Percentiles rank a stretch among this genome's conserved stretches.
Conservation (phyloP, 1,284 basidiomycete genomes). For the Laetiporus sulphureus region DNA sequence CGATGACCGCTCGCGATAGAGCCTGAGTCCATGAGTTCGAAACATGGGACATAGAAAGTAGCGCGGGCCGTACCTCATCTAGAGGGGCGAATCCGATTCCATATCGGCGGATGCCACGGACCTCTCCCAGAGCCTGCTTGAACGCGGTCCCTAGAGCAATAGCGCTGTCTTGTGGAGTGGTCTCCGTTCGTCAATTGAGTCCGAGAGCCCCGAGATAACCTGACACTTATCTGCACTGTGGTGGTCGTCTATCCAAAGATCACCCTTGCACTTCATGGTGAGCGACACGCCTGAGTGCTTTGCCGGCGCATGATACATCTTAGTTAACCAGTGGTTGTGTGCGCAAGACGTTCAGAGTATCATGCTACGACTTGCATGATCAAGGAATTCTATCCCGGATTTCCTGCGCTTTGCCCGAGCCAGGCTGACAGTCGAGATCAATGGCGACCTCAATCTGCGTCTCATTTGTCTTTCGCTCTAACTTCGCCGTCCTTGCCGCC, state of each 20-base stretch:
- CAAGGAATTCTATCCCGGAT: slow-evolving; percentile 97
- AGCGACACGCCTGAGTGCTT: slow-evolving; percentile 93
- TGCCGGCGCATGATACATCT: slow-evolving; percentile 95
- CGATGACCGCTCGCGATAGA: slow-evolving; percentile 91
- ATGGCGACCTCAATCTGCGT: slow-evolving; percentile 84
- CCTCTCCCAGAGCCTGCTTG: slow-evolving; percentile 92
- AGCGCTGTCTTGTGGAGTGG: slow-evolving; percentile 86
- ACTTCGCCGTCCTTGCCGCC: slow-evolving; percentile 59
- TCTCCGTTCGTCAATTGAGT: too few relatives aligned
- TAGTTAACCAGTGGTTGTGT: slow-evolving; percentile 7
- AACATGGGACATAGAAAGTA: too few relatives aligned
- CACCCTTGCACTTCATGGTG: slow-evolving; percentile 87
- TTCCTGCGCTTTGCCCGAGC: slow-evolving; percentile 52
- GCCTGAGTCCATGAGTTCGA: too few relatives aligned
- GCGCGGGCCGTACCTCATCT: slow-evolving; percentile 89
- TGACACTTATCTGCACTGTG: slow-evolving; percentile 92
- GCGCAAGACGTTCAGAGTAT: not conserved
- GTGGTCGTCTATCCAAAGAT: slow-evolving; percentile 98
- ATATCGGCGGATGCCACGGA: slow-evolving; percentile 92
- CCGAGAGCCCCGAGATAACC: too few relatives aligned
- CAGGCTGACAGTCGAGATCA: slow-evolving; percentile 77
- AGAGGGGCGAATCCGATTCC: slow-evolving; percentile 96
- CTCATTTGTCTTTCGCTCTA: slow-evolving; percentile 89
- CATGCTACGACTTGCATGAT: slow-evolving; percentile 66
- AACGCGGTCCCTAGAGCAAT: slow-evolving; percentile 92